Evolutionary conservation across 768 basidiomycete genomes (phyloP), one percentile per base, ranked within the genome.

Genomic region (Boletus insuetus): DNA sequence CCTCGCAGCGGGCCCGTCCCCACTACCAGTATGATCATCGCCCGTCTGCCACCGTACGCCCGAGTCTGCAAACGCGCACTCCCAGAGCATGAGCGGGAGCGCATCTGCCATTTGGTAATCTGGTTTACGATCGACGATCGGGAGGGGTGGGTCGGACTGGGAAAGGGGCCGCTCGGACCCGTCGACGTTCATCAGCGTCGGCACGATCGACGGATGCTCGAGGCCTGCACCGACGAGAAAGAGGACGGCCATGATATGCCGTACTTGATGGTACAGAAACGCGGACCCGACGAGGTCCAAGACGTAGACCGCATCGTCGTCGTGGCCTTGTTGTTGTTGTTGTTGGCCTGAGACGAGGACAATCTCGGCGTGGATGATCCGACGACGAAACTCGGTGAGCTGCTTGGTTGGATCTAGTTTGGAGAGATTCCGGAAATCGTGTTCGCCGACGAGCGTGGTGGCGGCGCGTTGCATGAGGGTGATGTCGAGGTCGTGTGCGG

Each of bases 371-470:
- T 75, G 76, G 38, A 84, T 60, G 49, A 98, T 85, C 20, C 77
- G 76, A 32, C 96, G 79, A 22, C 69, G 75, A 73, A 94, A 96
- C 54, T 82, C 80, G 22, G 86, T 85, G 58, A 98, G 87, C 72
- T 98, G 95, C 71, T 98, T 98, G 34, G 84, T 79, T 0, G 92
- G 82, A 67, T 98, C 96, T 20, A 98, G 73, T 69, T 95, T 98
- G 78, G 92, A 97, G 34, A 98, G 78, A 66, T 98, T 98, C 16
- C 95, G 84, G 65, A 97, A 98, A 73, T 98, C 96, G 75, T 98
- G 94, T 58, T 89, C 84, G 35, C 96, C 96, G 29, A 93, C 71
- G 46, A 99, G 77, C 7, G 80, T 75, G 3, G 74, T 58, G 0
- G 91, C 91, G 1, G 84, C 95, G 34, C 81, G 77, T 56, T 79